Conservation (phyloP, 225 moss, liverwort and hornwort species). For the Anthoceros angustus region DNA sequence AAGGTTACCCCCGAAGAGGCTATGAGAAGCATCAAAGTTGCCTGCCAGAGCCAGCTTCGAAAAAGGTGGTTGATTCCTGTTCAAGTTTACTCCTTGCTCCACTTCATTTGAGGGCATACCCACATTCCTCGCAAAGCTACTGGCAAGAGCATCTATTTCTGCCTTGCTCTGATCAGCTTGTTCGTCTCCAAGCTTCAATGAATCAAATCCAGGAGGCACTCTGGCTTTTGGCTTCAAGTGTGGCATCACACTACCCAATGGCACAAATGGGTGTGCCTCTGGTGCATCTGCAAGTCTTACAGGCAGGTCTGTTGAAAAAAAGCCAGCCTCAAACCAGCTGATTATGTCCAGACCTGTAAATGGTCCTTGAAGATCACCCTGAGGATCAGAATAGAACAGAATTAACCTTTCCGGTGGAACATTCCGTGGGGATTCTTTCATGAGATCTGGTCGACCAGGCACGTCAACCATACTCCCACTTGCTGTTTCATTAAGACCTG, state of each 20-base stretch:
- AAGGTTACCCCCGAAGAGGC: conserved; percentile 15
- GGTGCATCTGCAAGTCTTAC: conserved; percentile 68
- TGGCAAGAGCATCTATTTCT: conserved; percentile 38
- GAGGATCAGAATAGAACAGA: conserved; percentile 72
- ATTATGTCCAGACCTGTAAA: conserved; percentile 79
- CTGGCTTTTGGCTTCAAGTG: conserved; percentile 89
- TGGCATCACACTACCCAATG: conserved; percentile 81
- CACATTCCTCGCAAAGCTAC: conserved; percentile 24
- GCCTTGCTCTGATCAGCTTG: conserved; percentile 26
- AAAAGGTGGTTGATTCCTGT: conserved; percentile 12
- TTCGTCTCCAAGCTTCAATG: conserved; percentile 59
- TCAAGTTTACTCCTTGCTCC: conserved; percentile 21
- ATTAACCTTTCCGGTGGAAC: conserved; percentile 60
- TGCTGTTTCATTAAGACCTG: not conserved
- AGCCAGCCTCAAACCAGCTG: conserved; percentile 97
- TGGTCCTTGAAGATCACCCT: conserved; percentile 94
- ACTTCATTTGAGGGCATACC: conserved; percentile 11
- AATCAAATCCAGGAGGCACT: conserved; percentile 87
- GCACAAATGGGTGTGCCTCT: conserved; percentile 42
- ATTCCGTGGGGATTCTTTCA: conserved; percentile 21
- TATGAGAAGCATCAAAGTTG: not conserved
- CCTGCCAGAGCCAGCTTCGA: conserved; percentile 15
- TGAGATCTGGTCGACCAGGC: conserved; percentile 6
- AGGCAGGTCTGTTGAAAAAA: conserved; percentile 76
- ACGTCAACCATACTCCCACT: too few relatives aligned